Evolutionary conservation across 352 stramenopile species (phyloP).

Genomic region (Phytophthora pseudosyringae): DNA sequence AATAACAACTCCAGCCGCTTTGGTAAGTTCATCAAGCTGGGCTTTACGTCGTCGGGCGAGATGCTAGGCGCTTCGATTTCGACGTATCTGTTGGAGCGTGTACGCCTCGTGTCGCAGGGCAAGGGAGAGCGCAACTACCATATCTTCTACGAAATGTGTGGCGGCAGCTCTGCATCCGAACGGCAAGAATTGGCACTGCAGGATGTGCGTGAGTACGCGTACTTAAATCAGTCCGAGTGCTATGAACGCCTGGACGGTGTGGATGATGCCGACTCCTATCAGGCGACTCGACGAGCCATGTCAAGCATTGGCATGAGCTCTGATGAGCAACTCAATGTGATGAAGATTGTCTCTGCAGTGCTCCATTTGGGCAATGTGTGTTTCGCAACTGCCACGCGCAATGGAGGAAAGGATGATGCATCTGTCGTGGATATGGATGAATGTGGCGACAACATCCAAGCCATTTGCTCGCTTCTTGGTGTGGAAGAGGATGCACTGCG

Average conservation of each 20-base stretch:
- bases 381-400: conserved; percentile 62
- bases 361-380: conserved; percentile 89
- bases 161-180: conserved; percentile 70
- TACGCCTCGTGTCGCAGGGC: conserved; percentile 92
- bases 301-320: conserved; percentile 77
- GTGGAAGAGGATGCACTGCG: conserved; percentile 63
- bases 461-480: conserved; percentile 85
- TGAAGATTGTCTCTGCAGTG: conserved; percentile 85
- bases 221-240: conserved; percentile 87
- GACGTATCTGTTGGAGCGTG: conserved; percentile 97
- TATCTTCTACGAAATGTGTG: conserved; percentile 97
- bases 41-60: conserved; percentile 80
- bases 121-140: conserved; percentile 98
- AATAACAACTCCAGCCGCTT: conserved; percentile 98
- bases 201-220: conserved; percentile 71
- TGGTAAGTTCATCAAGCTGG: conserved; percentile 97
- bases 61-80: conserved; percentile 84
- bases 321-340: conserved; percentile 83
- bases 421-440: conserved; percentile 63
- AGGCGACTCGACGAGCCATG: conserved; percentile 80
- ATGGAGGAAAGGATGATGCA: conserved; percentile 67
- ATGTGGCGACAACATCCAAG: conserved; percentile 62
- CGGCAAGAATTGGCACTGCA: conserved; percentile 54
- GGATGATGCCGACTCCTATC: conserved; percentile 82
- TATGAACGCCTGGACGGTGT: conserved; percentile 77